A percentile compares a stretch with the other conserved stretches of the same genome.
Conservation (phyloP, 768 basidiomycete genomes). For the Mycena filopes region DNA sequence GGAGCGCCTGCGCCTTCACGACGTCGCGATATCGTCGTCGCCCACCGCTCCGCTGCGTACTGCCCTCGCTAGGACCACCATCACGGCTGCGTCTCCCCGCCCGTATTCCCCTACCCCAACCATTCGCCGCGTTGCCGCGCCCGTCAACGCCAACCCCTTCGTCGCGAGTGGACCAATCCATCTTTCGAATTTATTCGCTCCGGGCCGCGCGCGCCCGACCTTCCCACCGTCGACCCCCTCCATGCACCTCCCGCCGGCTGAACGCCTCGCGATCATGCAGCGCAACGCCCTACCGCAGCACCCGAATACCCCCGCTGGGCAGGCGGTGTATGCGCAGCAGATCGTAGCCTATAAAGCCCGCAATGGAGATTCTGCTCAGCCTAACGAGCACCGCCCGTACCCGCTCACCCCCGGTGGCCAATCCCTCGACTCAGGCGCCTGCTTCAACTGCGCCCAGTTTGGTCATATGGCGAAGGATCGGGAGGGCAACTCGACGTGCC, state of each 20-base stretch:
- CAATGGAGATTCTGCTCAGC: constrained; percentile 17
- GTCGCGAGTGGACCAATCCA: too few species aligned
- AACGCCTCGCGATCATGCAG: not conserved
- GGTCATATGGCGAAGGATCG: constrained; percentile 26
- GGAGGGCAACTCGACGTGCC: too few species aligned
- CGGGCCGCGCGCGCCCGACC: not conserved
- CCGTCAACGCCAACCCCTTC: too few species aligned
- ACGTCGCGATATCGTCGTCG: not conserved
- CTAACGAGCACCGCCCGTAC: constrained; percentile 31
- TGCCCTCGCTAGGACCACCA: not conserved
- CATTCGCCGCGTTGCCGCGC: too few species aligned
- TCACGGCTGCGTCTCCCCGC: not conserved
- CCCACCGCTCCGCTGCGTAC: not conserved
- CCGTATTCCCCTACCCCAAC: not conserved
- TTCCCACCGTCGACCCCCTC: not conserved
- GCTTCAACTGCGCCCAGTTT: constrained; percentile 34
- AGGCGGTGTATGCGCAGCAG: constrained; percentile 21
- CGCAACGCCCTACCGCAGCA: too few species aligned
- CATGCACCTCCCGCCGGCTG: not conserved
- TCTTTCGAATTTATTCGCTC: too few species aligned
- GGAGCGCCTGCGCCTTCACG: not conserved
- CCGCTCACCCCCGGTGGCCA: constrained; percentile 37
- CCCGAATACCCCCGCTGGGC: constrained; percentile 32
- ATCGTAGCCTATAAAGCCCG: constrained; percentile 11
- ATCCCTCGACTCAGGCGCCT: constrained; percentile 31